Evolutionary conservation across 257 asterid genomes (phyloP).

Genomic region (Rehmannia glutinosa): DNA sequence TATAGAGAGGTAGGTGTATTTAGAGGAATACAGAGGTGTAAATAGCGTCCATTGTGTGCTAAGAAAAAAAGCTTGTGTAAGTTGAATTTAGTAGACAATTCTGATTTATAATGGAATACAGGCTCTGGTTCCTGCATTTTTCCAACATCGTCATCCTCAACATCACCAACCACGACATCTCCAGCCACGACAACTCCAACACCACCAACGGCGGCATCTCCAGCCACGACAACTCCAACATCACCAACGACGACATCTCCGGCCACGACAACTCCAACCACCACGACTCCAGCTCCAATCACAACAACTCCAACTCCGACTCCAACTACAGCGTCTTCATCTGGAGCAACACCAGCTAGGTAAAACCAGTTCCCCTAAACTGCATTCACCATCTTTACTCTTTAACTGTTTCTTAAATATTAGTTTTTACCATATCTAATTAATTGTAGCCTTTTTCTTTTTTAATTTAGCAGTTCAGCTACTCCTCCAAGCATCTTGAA

Average conservation of each 20-base stretch:
- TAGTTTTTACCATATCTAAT: not conserved
- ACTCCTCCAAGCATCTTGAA: constrained; percentile 44
- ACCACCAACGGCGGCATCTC: not conserved
- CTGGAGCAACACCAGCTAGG: constrained; percentile 49
- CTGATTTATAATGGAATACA: constrained; percentile 13
- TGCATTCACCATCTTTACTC: not conserved
- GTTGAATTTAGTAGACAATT: not conserved
- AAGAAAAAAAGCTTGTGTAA: no score
- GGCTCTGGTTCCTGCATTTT: constrained; percentile 69
- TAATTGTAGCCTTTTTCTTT: not conserved
- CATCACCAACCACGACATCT: constrained; percentile 34
- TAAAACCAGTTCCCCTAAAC: constrained; percentile 21
- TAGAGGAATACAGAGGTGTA: no score
- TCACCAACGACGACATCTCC: not conserved
- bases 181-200: constrained; percentile 22
- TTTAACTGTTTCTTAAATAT: not conserved
- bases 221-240: not conserved
- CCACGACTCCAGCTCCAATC: constrained; percentile 29
- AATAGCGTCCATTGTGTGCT: no score
- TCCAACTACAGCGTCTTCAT: constrained; percentile 50
- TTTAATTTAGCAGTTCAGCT: constrained; percentile 39
- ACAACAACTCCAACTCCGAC: no score
- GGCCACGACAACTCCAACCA: constrained; percentile 22
- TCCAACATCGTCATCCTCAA: constrained; percentile 34
- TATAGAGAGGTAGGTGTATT: no score